Conservation (phyloP, 2,329 filamentous ascomycete species). For the Westerdykella sp. region DNA sequence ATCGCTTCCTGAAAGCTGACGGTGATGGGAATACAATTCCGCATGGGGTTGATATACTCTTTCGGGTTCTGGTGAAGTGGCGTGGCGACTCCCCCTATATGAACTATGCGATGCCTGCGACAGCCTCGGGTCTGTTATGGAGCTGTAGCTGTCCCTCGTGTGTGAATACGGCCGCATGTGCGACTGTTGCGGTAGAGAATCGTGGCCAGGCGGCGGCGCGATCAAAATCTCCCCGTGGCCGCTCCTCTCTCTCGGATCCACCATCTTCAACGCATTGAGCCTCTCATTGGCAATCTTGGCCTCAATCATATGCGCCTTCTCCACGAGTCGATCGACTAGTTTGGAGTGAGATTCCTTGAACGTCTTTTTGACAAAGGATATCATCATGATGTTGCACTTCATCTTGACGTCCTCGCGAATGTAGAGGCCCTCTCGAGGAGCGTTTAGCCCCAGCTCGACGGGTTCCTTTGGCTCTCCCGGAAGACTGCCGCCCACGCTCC, state of each 20-base stretch:
- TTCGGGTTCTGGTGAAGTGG: too few relatives aligned
- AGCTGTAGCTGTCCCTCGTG: slow-evolving; percentile 11
- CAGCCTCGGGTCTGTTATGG: background rate
- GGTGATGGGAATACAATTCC: too few relatives aligned
- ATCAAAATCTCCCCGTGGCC: slow-evolving; percentile 31
- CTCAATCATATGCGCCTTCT: slow-evolving; percentile 33
- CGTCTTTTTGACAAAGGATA: slow-evolving; percentile 73
- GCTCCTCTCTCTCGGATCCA: slow-evolving; percentile 28
- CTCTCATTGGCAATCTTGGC: slow-evolving; percentile 30
- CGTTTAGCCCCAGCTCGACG: slow-evolving; percentile 59
- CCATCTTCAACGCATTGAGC: slow-evolving; percentile 23
- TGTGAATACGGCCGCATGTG: slow-evolving; percentile 9
- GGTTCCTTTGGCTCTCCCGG: slow-evolving; percentile 63
- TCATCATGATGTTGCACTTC: slow-evolving; percentile 70
- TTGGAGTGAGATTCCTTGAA: slow-evolving; percentile 67
- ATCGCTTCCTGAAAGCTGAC: too few relatives aligned
- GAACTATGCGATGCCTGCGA: too few relatives aligned
- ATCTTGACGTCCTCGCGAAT: slow-evolving; percentile 82
- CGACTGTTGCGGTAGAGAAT: slow-evolving; percentile 4
- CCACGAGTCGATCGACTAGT: slow-evolving; percentile 54
- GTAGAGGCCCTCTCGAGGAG: slow-evolving; percentile 65
- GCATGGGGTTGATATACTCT: too few relatives aligned
- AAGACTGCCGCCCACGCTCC: slow-evolving; percentile 66
- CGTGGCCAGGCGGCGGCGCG: slow-evolving; percentile 31
- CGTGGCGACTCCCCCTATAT: too few relatives aligned